Conservation (phyloP, 2,329 filamentous ascomycete genomes). For the Nannizziopsis arthrosporioides region DNA sequence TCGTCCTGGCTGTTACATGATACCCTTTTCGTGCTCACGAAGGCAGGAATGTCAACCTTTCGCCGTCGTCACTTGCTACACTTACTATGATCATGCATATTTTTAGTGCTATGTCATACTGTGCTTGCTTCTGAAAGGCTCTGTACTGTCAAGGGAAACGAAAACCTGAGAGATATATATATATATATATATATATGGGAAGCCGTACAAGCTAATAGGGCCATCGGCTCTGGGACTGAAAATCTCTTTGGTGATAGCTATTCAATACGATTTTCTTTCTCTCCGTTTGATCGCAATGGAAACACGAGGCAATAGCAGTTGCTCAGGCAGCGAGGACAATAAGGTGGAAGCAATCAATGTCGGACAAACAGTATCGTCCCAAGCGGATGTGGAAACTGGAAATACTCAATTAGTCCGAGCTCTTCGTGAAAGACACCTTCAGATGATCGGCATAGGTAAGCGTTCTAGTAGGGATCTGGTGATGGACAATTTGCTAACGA, state of each 20-base stretch:
- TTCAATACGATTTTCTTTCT: neutral
- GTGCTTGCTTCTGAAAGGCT: too few species aligned
- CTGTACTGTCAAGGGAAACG: too few species aligned
- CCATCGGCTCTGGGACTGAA: too few species aligned
- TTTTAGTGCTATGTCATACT: too few species aligned
- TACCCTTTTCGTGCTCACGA: too few species aligned
- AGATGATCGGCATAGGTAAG: constrained; percentile 47
- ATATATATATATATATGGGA: too few species aligned
- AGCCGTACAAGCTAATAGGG: too few species aligned
- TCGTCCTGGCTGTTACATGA: too few species aligned
- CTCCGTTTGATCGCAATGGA: neutral
- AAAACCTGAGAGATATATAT: too few species aligned
- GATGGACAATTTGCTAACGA: neutral
- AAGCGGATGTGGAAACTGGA: constrained; percentile 16
- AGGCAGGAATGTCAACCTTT: too few species aligned
- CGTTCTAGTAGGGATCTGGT: neutral
- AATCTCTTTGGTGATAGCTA: neutral
- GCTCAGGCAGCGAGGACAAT: neutral
- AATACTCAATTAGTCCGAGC: constrained; percentile 17
- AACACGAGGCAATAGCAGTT: neutral
- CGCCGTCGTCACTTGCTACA: too few species aligned
- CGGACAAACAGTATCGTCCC: constrained; percentile 16
- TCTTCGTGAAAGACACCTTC: constrained; percentile 43
- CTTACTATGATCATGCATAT: too few species aligned
- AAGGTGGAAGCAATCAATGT: neutral